These are phyloP conservation scores for Echria macrotheca DNA, from an alignment of 495 filamentous ascomycete genomes.

Conservation along the genomic window DNA sequence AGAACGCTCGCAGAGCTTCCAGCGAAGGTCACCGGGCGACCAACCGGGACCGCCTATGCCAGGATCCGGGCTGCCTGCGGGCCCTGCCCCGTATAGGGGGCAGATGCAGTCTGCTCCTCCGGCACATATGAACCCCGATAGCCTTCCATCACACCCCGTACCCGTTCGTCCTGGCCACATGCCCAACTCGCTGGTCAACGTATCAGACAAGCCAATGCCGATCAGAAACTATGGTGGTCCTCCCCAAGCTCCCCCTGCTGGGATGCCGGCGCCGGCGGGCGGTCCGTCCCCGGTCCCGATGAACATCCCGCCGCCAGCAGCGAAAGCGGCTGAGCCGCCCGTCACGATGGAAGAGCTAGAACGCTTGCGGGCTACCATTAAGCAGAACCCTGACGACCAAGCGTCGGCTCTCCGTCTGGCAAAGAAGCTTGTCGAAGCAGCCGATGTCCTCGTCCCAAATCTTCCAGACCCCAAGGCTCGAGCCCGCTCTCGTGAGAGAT, in stretches of 20 bases:
- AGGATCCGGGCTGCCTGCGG: conserved; percentile 28
- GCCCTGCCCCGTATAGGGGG: conserved; percentile 29
- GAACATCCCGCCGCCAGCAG: conserved; percentile 8
- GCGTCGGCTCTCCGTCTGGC: conserved; percentile 66
- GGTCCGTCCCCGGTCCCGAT: conserved; percentile 8
- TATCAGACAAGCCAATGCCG: conserved; percentile 57
- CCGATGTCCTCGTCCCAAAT: conserved; percentile 64
- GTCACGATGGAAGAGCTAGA: conserved; percentile 78
- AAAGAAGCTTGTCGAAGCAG: conserved; percentile 81
- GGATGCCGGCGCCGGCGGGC: background rate
- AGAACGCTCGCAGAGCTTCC: conserved; percentile 15
- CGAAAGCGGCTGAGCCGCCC: conserved; percentile 41
- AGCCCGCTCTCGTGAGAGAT: conserved; percentile 74
- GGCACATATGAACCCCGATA: conserved; percentile 42
- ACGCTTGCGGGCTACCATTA: conserved; percentile 58
- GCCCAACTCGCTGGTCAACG: conserved; percentile 46
- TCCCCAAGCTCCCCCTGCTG: background rate
- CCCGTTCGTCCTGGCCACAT: conserved; percentile 76
- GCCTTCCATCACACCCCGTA: conserved; percentile 70
- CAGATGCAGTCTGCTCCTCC: conserved; percentile 21
- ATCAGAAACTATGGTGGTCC: conserved; percentile 54
- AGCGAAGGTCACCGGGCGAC: conserved; percentile 25
- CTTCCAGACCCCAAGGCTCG: conserved; percentile 71
- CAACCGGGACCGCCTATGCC: conserved; percentile 22
- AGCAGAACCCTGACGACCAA: conserved; percentile 65